Base-by-base conservation (phyloP, 148 eudicot species). In the Spergularia bocconei region DNA sequence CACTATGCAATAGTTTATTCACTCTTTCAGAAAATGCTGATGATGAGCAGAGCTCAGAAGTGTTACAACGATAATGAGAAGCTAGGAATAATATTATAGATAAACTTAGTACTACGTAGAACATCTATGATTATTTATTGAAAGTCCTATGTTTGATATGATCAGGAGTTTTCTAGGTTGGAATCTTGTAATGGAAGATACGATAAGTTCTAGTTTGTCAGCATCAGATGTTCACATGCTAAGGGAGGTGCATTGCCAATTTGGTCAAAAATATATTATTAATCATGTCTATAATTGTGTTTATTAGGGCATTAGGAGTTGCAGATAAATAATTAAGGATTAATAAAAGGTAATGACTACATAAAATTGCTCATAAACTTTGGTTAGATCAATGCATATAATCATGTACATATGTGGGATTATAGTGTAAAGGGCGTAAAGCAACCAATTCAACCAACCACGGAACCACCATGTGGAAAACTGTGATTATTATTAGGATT, bases 141-240 rank as follows among this genome's bases (percentile, higher is more conserved):
- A 63, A 41, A 21, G 70, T 80, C 5, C 29, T 57, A 53, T 71
- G 79, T 80, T 71, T 75, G 17, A 75, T 80, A 76, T 21, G 68
- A 77, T 71, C 12, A 70, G 73, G 33, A 75, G 33, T 33, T 44
- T 76, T 76, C 55, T 57, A 50, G 16, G 14, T 71, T 48, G 53
- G 83, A n/a, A 80, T 80, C 76, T 64, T 14, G 48, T 56, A 56
- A 48, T 74, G 78, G 77, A 79, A 25, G 56, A 53, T 53, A 12
- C 64, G 55, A 51, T 69, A 63, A 71, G 21, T 54, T 69, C 56
- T 52, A 69, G 29, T n/a, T 68, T 74, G 54, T 33, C 41, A 19
- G 68, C 33, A 23, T 52, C n/a, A 39, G 25, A 54, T 62, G 3
- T n/a, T 72, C 79, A 79, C 79, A 79, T 79, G 82, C 73, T 13